These are phyloP conservation scores for Cryphonectria naterciae DNA, from an alignment of 2,329 filamentous ascomycete genomes.

Conservation along the genomic window DNA sequence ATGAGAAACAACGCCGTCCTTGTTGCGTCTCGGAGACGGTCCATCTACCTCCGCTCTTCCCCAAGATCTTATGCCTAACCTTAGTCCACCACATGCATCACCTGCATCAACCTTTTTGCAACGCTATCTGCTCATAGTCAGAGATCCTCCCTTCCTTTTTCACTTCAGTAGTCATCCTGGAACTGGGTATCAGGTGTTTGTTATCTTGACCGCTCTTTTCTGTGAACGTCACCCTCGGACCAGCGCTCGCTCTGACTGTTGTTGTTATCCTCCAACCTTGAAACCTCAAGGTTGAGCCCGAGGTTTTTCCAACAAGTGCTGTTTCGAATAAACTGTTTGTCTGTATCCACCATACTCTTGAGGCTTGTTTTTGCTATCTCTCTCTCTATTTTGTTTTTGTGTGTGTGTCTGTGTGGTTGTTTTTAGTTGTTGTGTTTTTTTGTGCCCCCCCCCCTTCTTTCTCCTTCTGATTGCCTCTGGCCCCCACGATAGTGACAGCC, in stretches of 20 bases:
- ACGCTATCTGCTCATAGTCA: neutral
- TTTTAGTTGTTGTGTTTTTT: neutral
- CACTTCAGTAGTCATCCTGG: neutral
- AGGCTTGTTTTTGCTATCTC: neutral
- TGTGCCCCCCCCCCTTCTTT: neutral
- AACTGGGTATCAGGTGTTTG: slow-evolving; percentile 1
- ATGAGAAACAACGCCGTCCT: neutral
- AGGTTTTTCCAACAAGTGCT: neutral
- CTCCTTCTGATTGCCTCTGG: neutral
- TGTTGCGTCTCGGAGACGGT: neutral
- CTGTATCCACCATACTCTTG: neutral
- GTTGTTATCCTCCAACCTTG: neutral
- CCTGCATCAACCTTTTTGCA: neutral
- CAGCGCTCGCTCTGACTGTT: neutral
- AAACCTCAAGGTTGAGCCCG: neutral
- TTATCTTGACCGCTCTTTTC: slow-evolving; percentile 11
- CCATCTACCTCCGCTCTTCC: neutral
- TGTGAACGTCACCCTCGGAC: neutral
- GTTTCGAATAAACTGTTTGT: neutral
- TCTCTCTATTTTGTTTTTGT: too few relatives aligned
- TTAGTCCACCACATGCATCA: neutral
- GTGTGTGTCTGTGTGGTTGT: neutral
- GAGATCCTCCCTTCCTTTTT: neutral
- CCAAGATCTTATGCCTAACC: neutral
- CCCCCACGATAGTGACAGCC: slow-evolving; percentile 5